Evolutionary conservation across 805 yeast species (phyloP), one percentile per base, ranked within the genome.

Genomic region (Metschnikowia cubensis): DNA sequence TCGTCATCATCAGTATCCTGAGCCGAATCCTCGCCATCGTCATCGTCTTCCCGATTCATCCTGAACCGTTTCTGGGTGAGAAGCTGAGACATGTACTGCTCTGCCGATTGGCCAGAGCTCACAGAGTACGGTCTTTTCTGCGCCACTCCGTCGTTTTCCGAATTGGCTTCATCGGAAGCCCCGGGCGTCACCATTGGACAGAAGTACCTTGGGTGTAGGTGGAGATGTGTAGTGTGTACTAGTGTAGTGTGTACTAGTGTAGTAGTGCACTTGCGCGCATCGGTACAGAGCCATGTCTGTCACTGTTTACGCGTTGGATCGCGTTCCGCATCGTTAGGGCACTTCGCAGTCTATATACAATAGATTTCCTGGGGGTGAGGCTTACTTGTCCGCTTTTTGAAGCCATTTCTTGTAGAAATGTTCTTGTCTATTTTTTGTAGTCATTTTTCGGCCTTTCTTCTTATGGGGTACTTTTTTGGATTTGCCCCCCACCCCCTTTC

Each of bases 61-160:
- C 38, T 38, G 18, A 21, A 34, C 31, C 56, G 47, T 29, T 56
- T 58, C 40, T 57, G 59, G 4, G 51, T 41, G 6, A 58, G 55
- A 22, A 58, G 45, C 42, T 58, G 59, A 4, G 59, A 52, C 57
- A 58, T 54, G 51, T 56, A 58, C 35, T 52, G 54, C 14, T 55
- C 60, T 5, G 59, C 61, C 8, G 60, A 56, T 20, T 56, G 57
- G 7, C 61, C 61, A 15, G 56, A 48, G 13, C 39, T 35, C 25
- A 43, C 46, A 2, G 46, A 43, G 13, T n/a, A 43, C 22, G 13
- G 20, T n/a, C 46, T 35, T 33, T 43, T 43, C 10, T 14, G 39
- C n/a, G 34, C 37, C 11, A 34, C 40, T 20, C 15, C 11, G 15
- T 35, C 14, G 3, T 25, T 14, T 14, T 8, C 35, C 6, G 13